phyloP scores from a whole-genome alignment of 768 basidiomycete species.

The Amanita fuliginea region DNA sequence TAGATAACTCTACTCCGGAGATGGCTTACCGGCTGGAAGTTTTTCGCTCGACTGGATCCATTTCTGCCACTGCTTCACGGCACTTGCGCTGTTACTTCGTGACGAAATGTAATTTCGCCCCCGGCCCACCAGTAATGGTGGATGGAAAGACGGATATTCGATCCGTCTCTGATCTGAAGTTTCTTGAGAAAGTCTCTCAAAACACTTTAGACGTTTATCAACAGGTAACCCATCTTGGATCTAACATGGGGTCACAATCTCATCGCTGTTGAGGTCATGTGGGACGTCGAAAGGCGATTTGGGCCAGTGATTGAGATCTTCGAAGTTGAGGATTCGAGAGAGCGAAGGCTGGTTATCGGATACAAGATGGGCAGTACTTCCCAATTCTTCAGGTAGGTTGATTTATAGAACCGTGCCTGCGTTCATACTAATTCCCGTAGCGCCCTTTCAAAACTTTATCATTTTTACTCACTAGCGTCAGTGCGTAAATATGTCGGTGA shows the following conservation, averaged over 20 bases:
- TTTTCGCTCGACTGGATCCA: conserved; percentile 81
- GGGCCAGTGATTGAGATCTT: conserved; percentile 95
- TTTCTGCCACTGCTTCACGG: conserved; percentile 79
- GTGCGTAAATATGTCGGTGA: conserved; percentile 91
- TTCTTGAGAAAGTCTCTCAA: conserved; percentile 86
- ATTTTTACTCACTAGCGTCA: conserved; percentile 93
- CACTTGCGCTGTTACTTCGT: conserved; percentile 97
- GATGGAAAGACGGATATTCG: conserved; percentile 76
- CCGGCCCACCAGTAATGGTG: conserved; percentile 22
- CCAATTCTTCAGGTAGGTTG: conserved; percentile 57
- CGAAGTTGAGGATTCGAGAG: conserved; percentile 88
- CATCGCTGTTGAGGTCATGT: conserved; percentile 43
- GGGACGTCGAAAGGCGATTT: conserved; percentile 71
- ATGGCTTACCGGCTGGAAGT: conserved; percentile 92
- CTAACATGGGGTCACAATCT: background rate
- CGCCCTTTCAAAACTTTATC: conserved; percentile 90
- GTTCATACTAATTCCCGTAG: conserved; percentile 21
- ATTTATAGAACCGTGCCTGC: background rate
- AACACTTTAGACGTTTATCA: conserved; percentile 95
- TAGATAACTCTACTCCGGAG: conserved; percentile 69
- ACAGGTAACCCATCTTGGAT: conserved; percentile 19
- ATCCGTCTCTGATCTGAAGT: conserved; percentile 76
- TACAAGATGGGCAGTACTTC: conserved; percentile 94
- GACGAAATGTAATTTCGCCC: conserved; percentile 75
- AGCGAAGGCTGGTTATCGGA: conserved; percentile 89